These are phyloP conservation scores for Trametes cubensis DNA, from an alignment of 768 basidiomycete genomes.

Conservation along the genomic window DNA sequence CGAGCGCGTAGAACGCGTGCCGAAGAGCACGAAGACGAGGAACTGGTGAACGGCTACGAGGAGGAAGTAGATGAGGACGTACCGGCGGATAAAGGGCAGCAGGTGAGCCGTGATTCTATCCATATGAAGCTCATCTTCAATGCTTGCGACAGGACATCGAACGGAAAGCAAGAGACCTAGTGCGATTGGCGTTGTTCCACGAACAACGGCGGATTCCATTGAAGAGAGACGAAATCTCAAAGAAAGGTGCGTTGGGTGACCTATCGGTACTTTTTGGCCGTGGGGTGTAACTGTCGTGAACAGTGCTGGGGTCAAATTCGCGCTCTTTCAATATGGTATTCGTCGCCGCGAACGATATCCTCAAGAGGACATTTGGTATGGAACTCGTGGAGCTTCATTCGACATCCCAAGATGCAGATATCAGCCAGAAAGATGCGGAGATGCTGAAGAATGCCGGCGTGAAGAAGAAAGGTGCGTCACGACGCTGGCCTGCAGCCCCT, in stretches of 20 bases:
- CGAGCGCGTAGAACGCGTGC: conserved; percentile 32
- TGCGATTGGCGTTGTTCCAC: conserved; percentile 78
- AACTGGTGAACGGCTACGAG: conserved; percentile 33
- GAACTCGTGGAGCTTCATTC: conserved; percentile 80
- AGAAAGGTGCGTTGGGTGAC: conserved; percentile 60
- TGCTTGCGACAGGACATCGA: conserved; percentile 52
- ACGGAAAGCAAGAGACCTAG: conserved; percentile 71
- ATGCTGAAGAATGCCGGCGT: conserved; percentile 53
- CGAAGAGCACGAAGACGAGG: conserved; percentile 35
- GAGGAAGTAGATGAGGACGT: conserved; percentile 37
- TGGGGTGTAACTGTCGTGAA: background rate
- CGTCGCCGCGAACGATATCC: conserved; percentile 59
- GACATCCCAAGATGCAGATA: conserved; percentile 58
- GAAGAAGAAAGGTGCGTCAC: conserved; percentile 64
- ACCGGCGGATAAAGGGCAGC: conserved; percentile 31
- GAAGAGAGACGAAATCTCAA: conserved; percentile 82
- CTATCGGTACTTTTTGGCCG: background rate
- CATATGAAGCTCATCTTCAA: background rate
- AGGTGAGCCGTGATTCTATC: background rate
- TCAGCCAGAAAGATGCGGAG: conserved; percentile 48
- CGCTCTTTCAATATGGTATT: conserved; percentile 71
- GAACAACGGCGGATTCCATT: conserved; percentile 72
- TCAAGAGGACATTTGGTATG: conserved; percentile 75
- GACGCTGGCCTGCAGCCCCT: no score
- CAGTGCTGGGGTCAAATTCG: conserved; percentile 47